Base-by-base conservation (phyloP, 139 green algal species). In the Chlorella sp. region DNA sequence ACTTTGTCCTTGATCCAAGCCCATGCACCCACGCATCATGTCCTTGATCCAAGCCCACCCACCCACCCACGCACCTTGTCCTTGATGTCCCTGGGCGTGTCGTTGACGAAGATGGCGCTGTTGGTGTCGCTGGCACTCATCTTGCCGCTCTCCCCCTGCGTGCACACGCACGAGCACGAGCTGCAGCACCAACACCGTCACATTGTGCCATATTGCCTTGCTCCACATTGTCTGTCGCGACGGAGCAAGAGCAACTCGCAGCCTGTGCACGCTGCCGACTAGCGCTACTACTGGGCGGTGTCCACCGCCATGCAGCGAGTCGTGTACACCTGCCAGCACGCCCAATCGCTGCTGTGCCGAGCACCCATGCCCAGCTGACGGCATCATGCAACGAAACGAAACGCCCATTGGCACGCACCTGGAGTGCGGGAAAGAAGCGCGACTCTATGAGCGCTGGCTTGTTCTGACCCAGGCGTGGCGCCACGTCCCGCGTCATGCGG, bases 91-190 rank as follows among this genome's bases (percentile, higher is more conserved):
- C 93, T 93, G 26, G 89, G 73, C 1, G 87, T 94, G 83, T 99
- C 95, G 30, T 86, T 94, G 5, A 98, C 91, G 80, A 96, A 98
- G 62, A 99, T 96, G 72, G 93, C 91, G 34, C 81, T 93, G 77
- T 80, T 96, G 32, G 85, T 72, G 75, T 97, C 92, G 60, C 77
- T 91, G 5, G 95, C 93, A 61, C 79, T 93, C 95, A 99, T 99
- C 84, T 99, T 99, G 62, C 93, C 93, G 72, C 72, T 94, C 77
- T 97, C 93, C n/a, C 95, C 95, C 88, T 98, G 92, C 55, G 69
- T n/a, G n/a, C n/a, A n/a, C n/a, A n/a, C n/a, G n/a, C n/a, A n/a
- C n/a, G n/a, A n/a, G n/a, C n/a, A n/a, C n/a, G n/a, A n/a, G n/a
- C n/a, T n/a, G n/a, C n/a, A n/a, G n/a, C n/a, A n/a, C n/a, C n/a